A percentile compares a stretch with the other conserved stretches of the same genome.
These are phyloP conservation scores for Plasmodium cynomolgi DNA, from an alignment of 169 alveolate species.

Conservation along the genomic window DNA sequence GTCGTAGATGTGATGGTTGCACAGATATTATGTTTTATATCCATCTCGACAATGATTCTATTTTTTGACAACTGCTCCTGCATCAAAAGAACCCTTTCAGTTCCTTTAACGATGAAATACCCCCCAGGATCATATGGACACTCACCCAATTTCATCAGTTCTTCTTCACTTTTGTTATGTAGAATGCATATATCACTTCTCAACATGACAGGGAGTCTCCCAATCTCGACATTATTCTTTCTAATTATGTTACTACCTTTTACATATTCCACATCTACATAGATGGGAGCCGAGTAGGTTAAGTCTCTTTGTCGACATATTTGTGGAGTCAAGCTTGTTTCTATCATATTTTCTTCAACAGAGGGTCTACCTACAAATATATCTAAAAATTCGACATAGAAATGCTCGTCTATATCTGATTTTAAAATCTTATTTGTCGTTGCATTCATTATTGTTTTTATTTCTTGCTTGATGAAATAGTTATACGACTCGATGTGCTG, in stretches of 20 bases:
- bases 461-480: slow-evolving; percentile 92
- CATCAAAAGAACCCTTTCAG: slow-evolving; percentile 98
- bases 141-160: slow-evolving; percentile 84
- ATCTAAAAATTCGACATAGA: slow-evolving; percentile 90
- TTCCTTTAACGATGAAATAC: slow-evolving; percentile 98
- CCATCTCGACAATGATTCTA: slow-evolving; percentile 98
- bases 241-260: slow-evolving; percentile 91
- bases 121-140: slow-evolving; percentile 99
- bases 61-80: slow-evolving; percentile 98
- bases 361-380: slow-evolving; percentile 92
- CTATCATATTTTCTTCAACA: slow-evolving; percentile 89
- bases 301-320: slow-evolving; percentile 97
- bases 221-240: slow-evolving; percentile 92
- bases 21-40: slow-evolving; percentile 92
- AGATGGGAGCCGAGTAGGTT: slow-evolving; percentile 98
- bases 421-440: slow-evolving; percentile 89
- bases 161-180: slow-evolving; percentile 73
- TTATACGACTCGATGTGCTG: slow-evolving; percentile 96
- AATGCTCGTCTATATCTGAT: slow-evolving; percentile 90
- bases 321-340: slow-evolving; percentile 93
- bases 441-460: slow-evolving; percentile 93
- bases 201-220: slow-evolving; percentile 97
- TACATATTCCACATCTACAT: slow-evolving; percentile 95
- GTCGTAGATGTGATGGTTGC: slow-evolving; percentile 98
- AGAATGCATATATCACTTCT: slow-evolving; percentile 93